These are phyloP conservation scores for Saccharomyces mikatae DNA, from an alignment of 805 yeast species.

Conservation along the genomic window DNA sequence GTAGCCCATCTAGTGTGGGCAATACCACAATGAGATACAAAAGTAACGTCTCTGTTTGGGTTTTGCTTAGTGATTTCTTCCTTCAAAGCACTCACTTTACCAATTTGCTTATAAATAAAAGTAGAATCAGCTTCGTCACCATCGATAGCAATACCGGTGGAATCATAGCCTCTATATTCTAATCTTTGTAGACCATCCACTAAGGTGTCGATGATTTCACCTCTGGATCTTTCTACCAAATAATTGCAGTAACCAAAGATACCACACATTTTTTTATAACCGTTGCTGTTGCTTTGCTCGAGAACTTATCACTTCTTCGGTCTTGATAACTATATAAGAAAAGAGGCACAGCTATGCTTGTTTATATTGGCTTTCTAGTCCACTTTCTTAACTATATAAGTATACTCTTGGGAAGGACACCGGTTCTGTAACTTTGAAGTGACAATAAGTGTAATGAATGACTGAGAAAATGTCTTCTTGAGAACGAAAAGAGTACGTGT, in stretches of 20 bases:
- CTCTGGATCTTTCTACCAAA: conserved; percentile 83
- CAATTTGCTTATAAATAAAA: conserved; percentile 72
- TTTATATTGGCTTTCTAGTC: neutral
- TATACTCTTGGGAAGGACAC: neutral
- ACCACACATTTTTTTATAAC: conserved; percentile 53
- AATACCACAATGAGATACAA: conserved; percentile 85
- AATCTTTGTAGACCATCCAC: conserved; percentile 80
- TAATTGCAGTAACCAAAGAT: conserved; percentile 97
- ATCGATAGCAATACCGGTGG: conserved; percentile 93
- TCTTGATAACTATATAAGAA: neutral
- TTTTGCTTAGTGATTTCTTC: conserved; percentile 47
- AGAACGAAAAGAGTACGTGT: neutral
- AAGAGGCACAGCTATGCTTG: neutral
- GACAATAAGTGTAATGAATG: neutral
- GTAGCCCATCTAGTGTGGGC: conserved; percentile 99
- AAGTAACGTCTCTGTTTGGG: conserved; percentile 54
- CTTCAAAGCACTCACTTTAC: conserved; percentile 80
- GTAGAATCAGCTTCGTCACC: conserved; percentile 72
- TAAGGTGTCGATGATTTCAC: conserved; percentile 82
- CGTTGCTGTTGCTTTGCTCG: neutral
- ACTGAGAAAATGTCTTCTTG: neutral
- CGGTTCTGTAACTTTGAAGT: neutral
- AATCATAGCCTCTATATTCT: conserved; percentile 97
- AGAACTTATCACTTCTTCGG: neutral
- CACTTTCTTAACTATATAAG: neutral